Evolutionary conservation across 2,329 filamentous ascomycete genomes (phyloP).

Genomic region (Beauveria caledonica): DNA sequence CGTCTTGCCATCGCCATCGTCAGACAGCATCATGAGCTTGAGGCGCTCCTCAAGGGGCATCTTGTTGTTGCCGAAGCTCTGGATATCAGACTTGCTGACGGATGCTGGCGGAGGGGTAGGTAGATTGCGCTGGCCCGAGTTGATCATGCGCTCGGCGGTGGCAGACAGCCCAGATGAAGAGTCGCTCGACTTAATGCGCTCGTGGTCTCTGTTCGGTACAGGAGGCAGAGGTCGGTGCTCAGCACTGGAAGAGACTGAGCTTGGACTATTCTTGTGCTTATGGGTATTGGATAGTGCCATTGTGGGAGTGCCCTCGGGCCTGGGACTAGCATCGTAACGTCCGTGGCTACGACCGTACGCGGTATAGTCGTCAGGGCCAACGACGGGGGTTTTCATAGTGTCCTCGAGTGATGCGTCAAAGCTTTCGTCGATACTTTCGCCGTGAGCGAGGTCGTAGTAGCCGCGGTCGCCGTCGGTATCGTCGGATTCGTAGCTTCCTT

Average conservation of each 20-base stretch:
- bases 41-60: constrained; percentile 84
- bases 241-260: constrained; percentile 68
- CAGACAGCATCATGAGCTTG: constrained; percentile 79
- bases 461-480: constrained; percentile 66
- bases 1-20: constrained; percentile 48
- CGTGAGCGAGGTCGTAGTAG: constrained; percentile 44
- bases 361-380: constrained; percentile 94
- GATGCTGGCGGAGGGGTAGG: constrained; percentile 63
- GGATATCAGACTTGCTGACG: constrained; percentile 67
- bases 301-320: constrained; percentile 44
- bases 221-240: constrained; percentile 82
- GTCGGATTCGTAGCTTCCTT: constrained; percentile 85
- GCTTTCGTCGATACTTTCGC: constrained; percentile 61
- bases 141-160: constrained; percentile 64
- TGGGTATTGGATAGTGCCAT: constrained; percentile 35
- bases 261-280: constrained; percentile 53
- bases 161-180: constrained; percentile 57
- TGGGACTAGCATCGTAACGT: constrained; percentile 60
- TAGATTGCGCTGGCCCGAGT: constrained; percentile 53
- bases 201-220: constrained; percentile 50
- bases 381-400: constrained; percentile 92
- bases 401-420: constrained; percentile 95
- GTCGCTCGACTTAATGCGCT: constrained; percentile 32
- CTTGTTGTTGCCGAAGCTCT: constrained; percentile 63
- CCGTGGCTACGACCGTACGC: constrained; percentile 18